These are phyloP conservation scores for Hymenoscyphus scutula DNA, from an alignment of 2,329 filamentous ascomycete species.

Conservation along the genomic window DNA sequence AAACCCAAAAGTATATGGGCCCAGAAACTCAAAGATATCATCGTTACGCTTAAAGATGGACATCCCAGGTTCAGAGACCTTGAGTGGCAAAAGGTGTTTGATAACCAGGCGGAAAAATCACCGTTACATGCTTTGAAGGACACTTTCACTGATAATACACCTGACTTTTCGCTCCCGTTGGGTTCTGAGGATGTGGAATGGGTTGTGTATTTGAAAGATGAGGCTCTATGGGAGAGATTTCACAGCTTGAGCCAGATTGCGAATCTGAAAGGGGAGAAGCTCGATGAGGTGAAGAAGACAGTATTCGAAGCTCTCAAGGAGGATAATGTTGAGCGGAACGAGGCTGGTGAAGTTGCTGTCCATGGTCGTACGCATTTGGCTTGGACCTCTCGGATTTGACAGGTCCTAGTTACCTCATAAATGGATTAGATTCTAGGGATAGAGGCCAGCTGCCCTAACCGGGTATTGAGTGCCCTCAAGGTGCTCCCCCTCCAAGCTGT, in stretches of 20 bases:
- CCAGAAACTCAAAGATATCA: constrained; percentile 56
- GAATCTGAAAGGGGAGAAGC: constrained; percentile 50
- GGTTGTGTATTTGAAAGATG: constrained; percentile 55
- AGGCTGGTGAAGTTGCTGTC: constrained; percentile 59
- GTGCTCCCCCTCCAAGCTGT: too few species aligned
- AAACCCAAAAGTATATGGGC: constrained; percentile 59
- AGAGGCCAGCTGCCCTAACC: background rate
- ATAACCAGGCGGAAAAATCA: constrained; percentile 52
- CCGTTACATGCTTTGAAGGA: constrained; percentile 51
- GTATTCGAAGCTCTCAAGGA: constrained; percentile 54
- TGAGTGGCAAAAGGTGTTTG: constrained; percentile 64
- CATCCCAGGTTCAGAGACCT: constrained; percentile 63
- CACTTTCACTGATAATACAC: constrained; percentile 41
- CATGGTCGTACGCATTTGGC: constrained; percentile 63
- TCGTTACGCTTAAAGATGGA: constrained; percentile 54
- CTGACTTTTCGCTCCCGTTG: constrained; percentile 59
- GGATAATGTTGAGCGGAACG: constrained; percentile 56
- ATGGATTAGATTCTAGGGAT: constrained; percentile 1
- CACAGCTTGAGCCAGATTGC: constrained; percentile 67
- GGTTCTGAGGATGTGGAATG: constrained; percentile 55
- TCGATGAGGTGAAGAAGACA: constrained; percentile 46
- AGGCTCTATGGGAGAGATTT: constrained; percentile 62
- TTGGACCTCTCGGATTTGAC: constrained; percentile 54
- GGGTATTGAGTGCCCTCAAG: background rate
- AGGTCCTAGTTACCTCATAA: background rate